phyloP scores from a whole-genome alignment of 108 stramenopile species.

The Cylindrotheca fusiformis region DNA sequence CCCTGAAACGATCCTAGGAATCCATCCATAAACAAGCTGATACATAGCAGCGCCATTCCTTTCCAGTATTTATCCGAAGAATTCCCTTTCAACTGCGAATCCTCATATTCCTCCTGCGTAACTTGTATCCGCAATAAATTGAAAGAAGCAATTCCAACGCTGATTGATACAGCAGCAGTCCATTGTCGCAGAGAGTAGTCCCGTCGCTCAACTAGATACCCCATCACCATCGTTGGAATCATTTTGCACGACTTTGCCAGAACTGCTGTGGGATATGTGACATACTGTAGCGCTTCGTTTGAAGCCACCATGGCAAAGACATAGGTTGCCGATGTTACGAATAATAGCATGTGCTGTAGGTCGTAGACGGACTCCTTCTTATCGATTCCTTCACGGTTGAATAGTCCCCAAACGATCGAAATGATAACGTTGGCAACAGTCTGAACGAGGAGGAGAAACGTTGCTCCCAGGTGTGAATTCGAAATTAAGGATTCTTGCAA shows the following conservation, averaged over 20 bases:
- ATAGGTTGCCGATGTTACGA: conserved; percentile 53
- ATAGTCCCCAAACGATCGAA: conserved; percentile 51
- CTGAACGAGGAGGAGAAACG: conserved; percentile 65
- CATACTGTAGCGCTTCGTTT: conserved; percentile 80
- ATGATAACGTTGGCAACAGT: conserved; percentile 62
- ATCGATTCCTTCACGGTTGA: conserved; percentile 16
- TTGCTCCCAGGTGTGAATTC: conserved; percentile 35
- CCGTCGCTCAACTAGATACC: conserved; percentile 54
- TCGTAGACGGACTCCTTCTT: not conserved
- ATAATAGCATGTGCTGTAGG: conserved; percentile 43
- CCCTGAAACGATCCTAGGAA: conserved; percentile 75
- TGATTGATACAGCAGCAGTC: conserved; percentile 69
- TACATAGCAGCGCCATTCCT: conserved; percentile 58
- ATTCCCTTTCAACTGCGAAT: conserved; percentile 7
- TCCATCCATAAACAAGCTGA: conserved; percentile 76
- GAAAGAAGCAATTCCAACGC: conserved; percentile 74
- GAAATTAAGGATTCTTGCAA: conserved; percentile 71
- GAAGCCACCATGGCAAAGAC: conserved; percentile 73
- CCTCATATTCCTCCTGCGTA: not conserved
- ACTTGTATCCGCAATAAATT: conserved; percentile 61
- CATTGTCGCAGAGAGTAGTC: conserved; percentile 66
- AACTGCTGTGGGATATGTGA: conserved; percentile 90
- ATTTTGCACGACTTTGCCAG: conserved; percentile 94
- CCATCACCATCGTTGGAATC: conserved; percentile 90
- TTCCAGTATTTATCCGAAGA: conserved; percentile 39